Conservation (phyloP, 306 rosid genomes). For the Dalbergia cochinchinensis region DNA sequence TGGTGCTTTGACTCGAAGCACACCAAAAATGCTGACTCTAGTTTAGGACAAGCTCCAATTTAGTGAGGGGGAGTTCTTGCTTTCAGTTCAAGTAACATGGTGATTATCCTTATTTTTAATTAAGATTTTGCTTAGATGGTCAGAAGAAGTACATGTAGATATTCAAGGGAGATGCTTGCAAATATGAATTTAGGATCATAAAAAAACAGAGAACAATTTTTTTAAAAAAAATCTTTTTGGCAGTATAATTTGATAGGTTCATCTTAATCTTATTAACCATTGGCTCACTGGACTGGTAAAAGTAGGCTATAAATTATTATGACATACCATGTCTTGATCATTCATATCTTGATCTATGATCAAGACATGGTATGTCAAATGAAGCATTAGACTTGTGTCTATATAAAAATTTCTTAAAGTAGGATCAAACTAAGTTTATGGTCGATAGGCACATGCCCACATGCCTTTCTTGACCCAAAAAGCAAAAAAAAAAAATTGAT, state of each 20-base stretch:
- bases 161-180: slow-evolving; percentile 28
- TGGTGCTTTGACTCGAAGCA: slow-evolving; percentile 77
- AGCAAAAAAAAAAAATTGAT: too few species aligned
- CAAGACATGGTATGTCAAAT: too few species aligned
- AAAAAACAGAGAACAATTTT: background rate
- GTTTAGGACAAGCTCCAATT: slow-evolving; percentile 46
- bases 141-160: slow-evolving; percentile 25
- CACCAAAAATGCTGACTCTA: slow-evolving; percentile 42
- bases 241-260: background rate
- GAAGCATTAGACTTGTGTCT: too few species aligned
- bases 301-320: background rate
- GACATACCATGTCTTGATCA: background rate
- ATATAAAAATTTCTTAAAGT: too few species aligned
- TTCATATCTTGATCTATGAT: too few species aligned
- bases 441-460: too few species aligned
- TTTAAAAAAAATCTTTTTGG: background rate
- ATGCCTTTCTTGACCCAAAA: too few species aligned
- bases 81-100: slow-evolving; percentile 29
- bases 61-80: slow-evolving; percentile 33
- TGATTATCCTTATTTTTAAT: background rate
- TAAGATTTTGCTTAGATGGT: background rate
- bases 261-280: background rate
- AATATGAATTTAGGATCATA: slow-evolving; percentile 24
- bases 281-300: too few species aligned
- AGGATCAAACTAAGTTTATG: too few species aligned